These are phyloP conservation scores for Aspergillus oerlinghausenensis DNA, from an alignment of 2,329 filamentous ascomycete species.

Conservation along the genomic window DNA sequence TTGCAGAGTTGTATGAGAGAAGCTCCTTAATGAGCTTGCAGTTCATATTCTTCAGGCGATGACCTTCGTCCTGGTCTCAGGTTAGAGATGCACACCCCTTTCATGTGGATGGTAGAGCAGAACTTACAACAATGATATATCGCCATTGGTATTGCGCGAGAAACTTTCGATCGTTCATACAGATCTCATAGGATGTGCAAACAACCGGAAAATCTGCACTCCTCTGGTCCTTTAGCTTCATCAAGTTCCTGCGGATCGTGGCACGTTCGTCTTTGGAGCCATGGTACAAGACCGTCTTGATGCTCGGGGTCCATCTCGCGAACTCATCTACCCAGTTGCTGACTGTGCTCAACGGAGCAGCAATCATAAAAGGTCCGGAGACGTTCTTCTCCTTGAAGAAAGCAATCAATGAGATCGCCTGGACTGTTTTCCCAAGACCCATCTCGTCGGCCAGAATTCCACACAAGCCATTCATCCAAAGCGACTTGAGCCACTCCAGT, in stretches of 20 bases:
- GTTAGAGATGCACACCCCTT: conserved; percentile 10
- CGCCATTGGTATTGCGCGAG: conserved; percentile 87
- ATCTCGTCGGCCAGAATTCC: conserved; percentile 93
- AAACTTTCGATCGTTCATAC: conserved; percentile 79
- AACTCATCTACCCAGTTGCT: conserved; percentile 98
- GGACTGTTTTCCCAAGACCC: conserved; percentile 88
- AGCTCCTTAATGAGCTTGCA: conserved; percentile 86
- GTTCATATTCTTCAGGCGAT: conserved; percentile 95
- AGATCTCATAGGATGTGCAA: conserved; percentile 94
- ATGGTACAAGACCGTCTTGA: conserved; percentile 88
- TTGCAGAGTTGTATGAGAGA: conserved; percentile 82
- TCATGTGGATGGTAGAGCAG: background rate
- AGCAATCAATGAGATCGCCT: conserved; percentile 83
- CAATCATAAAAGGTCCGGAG: conserved; percentile 86
- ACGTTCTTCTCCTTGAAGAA: conserved; percentile 81
- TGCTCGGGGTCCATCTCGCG: conserved; percentile 78
- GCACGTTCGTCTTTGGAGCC: conserved; percentile 75
- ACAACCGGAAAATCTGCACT: conserved; percentile 79
- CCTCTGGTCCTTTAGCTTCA: conserved; percentile 64
- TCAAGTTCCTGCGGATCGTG: conserved; percentile 64
- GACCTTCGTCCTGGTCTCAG: conserved; percentile 71
- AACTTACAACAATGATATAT: conserved; percentile 81
- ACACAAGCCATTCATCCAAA: conserved; percentile 86
- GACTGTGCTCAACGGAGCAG: conserved; percentile 83
- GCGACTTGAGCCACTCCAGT: conserved; percentile 79